Evolutionary conservation across 495 filamentous ascomycete genomes (phyloP).

Genomic region (Peziza echinospora): DNA sequence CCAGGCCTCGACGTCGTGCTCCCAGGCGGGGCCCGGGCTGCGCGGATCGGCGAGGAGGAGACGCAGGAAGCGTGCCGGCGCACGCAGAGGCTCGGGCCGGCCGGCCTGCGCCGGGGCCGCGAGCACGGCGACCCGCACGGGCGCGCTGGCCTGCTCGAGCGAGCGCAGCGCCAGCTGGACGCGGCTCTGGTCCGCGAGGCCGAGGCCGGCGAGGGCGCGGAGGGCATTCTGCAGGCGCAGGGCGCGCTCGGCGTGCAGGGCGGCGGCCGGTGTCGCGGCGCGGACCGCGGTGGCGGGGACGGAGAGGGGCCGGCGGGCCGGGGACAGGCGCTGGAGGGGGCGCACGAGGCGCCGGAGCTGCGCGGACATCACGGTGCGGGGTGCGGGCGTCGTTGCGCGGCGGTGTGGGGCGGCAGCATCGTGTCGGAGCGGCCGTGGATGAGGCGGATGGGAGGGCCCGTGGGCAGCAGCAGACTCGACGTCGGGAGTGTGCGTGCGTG

Average conservation of each 20-base stretch:
- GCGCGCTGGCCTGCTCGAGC: conserved; percentile 38
- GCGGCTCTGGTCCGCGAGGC: conserved; percentile 20
- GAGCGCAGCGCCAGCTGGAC: conserved; percentile 62
- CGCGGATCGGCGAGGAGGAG: not conserved
- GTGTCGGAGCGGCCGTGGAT: too few relatives aligned
- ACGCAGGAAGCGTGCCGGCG: not conserved
- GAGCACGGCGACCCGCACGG: conserved; percentile 50
- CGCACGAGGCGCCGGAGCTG: too few relatives aligned
- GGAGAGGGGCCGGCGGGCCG: not conserved
- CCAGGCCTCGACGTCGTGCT: not conserved
- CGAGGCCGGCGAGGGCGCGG: conserved; percentile 1
- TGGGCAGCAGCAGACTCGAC: too few relatives aligned
- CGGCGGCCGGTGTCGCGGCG: not conserved
- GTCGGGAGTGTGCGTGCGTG: too few relatives aligned
- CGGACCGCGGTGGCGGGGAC: not conserved
- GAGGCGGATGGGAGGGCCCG: too few relatives aligned
- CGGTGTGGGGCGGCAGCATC: too few relatives aligned
- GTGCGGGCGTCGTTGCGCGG: too few relatives aligned
- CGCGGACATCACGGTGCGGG: too few relatives aligned
- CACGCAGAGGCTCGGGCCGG: not conserved
- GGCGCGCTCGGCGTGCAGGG: too few relatives aligned
- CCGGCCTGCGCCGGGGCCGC: not conserved
- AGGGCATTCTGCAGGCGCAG: too few relatives aligned
- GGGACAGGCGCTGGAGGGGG: too few relatives aligned
- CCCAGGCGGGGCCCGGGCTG: not conserved